Evolutionary conservation across 2,329 filamentous ascomycete genomes (phyloP).

Genomic region (Aspergillus sojae): DNA sequence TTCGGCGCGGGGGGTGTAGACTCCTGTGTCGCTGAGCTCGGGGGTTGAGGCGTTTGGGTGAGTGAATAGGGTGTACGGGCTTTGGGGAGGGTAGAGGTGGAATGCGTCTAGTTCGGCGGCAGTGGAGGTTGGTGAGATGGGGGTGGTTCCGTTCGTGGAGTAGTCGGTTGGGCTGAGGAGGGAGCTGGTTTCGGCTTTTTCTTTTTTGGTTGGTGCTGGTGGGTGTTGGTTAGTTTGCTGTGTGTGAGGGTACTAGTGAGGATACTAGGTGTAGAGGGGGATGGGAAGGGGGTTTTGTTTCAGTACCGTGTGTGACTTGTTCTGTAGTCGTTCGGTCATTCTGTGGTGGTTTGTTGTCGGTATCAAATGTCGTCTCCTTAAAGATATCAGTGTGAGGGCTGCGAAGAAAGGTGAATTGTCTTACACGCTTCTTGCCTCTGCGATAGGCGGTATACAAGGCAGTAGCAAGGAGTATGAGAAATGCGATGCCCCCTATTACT

Average conservation of each 20-base stretch:
- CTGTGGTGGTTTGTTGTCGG: neutral
- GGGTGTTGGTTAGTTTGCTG: neutral
- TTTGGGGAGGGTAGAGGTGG: neutral
- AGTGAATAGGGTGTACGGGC: neutral
- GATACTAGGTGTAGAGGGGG: no score
- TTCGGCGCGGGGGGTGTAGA: constrained; percentile 30
- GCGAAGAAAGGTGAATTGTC: constrained; percentile 2
- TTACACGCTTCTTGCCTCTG: constrained; percentile 17
- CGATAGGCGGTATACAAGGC: constrained; percentile 21
- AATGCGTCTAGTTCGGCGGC: neutral
- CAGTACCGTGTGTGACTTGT: neutral
- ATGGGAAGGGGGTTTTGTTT: neutral
- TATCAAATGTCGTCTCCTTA: neutral
- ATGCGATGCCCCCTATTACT: constrained; percentile 19
- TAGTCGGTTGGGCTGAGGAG: neutral
- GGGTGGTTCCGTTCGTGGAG: neutral
- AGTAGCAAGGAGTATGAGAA: constrained; percentile 14
- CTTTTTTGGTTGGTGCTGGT: neutral
- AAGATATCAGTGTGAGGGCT: neutral
- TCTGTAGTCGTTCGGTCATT: neutral
- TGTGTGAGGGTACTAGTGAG: no score
- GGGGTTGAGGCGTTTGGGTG: neutral
- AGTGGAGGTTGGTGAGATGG: neutral
- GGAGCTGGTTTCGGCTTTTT: neutral
- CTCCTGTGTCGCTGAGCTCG: constrained; percentile 34